These are phyloP conservation scores for grape (Vitis vinifera) DNA, from an alignment of 164 flowering plant species.

Conservation along the genomic window ASM3070453v1 NC_081809.1:785001-785500, in stretches of 20 bases:
- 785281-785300: conserved; percentile 71
- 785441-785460: conserved; percentile 82
- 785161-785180: conserved; percentile 81
- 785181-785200: conserved; percentile 86
- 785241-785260: conserved; percentile 55
- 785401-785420: conserved; percentile 67
- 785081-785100: conserved; percentile 73
- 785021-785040: conserved; percentile 78
- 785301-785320: conserved; percentile 88
- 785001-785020: conserved; percentile 61
- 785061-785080: conserved; percentile 72
- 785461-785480: conserved; percentile 81
- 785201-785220: conserved; percentile 75
- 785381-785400: conserved; percentile 74
- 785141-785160: conserved; percentile 77
- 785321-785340: conserved; percentile 71
- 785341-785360: conserved; percentile 82
- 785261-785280: conserved; percentile 77
- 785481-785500: conserved; percentile 86
- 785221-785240: conserved; percentile 62
- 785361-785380: conserved; percentile 86
- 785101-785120: conserved; percentile 72
- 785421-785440: conserved; percentile 89
- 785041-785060: conserved; percentile 65
- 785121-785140: conserved; percentile 81